These are phyloP conservation scores for Gossypium davidsonii DNA, from an alignment of 441 rosid genomes.

Conservation along the genomic window DNA sequence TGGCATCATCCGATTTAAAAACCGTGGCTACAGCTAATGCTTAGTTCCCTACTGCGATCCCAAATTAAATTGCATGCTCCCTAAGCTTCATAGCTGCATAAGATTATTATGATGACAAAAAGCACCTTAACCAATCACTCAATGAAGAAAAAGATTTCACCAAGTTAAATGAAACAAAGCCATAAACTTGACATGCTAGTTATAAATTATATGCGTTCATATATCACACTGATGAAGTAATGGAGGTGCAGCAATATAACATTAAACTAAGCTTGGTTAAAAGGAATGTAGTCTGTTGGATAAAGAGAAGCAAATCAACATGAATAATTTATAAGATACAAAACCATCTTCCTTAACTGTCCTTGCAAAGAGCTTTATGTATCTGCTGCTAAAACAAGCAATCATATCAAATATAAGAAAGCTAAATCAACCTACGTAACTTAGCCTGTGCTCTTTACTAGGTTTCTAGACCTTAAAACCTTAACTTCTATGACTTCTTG, in stretches of 20 bases:
- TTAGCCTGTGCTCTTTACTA: background rate
- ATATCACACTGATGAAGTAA: background rate
- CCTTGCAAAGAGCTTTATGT: background rate
- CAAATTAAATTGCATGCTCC: background rate
- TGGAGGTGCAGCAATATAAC: background rate
- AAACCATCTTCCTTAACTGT: background rate
- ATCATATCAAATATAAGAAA: background rate
- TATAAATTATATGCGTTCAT: background rate
- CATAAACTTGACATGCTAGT: background rate
- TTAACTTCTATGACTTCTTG: background rate
- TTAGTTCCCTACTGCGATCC: background rate
- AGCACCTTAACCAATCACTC: background rate
- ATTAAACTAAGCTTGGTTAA: background rate
- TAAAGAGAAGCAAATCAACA: background rate
- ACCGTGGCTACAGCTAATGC: background rate
- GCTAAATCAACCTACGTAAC: background rate
- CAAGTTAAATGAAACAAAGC: background rate
- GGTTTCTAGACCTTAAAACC: background rate
- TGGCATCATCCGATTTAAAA: background rate
- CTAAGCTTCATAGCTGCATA: background rate
- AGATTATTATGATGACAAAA: background rate
- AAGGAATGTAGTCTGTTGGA: background rate
- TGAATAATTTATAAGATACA: background rate
- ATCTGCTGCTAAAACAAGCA: background rate
- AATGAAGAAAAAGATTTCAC: background rate